These are phyloP conservation scores for Coniochaeta hoffmannii DNA, from an alignment of 2,329 filamentous ascomycete genomes.

Conservation along the genomic window DNA sequence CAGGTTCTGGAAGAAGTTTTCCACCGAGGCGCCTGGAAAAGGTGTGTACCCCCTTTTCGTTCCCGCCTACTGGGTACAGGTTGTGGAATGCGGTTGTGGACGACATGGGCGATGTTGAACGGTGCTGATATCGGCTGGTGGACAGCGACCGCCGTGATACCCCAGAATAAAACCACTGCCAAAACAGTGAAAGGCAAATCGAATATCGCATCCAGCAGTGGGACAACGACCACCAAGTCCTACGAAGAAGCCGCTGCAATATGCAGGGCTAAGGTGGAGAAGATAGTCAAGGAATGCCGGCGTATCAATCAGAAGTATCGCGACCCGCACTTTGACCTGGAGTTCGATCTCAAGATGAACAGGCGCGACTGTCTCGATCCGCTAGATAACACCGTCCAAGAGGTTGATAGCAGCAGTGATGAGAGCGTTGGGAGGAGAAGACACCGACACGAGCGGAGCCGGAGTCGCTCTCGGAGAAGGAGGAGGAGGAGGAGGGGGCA, in stretches of 20 bases:
- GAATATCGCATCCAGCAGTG: slow-evolving; percentile 42
- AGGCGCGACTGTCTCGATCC: slow-evolving; percentile 41
- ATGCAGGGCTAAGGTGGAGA: slow-evolving; percentile 57
- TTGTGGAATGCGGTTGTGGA: no score
- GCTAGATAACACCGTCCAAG: slow-evolving; percentile 25
- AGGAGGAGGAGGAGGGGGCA: slow-evolving; percentile 1
- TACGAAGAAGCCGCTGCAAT: slow-evolving; percentile 66
- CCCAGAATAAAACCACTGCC: slow-evolving; percentile 58
- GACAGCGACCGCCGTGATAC: slow-evolving; percentile 59
- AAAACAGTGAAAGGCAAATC: slow-evolving; percentile 49
- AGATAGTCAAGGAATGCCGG: slow-evolving; percentile 59
- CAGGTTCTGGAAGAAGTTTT: slow-evolving; percentile 68
- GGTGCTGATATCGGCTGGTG: neutral
- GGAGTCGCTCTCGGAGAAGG: neutral
- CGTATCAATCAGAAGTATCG: slow-evolving; percentile 79
- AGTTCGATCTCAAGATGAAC: slow-evolving; percentile 62
- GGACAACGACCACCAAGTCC: slow-evolving; percentile 44
- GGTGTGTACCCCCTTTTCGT: slow-evolving; percentile 27
- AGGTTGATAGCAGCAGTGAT: slow-evolving; percentile 2
- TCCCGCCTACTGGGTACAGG: no score
- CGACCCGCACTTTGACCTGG: slow-evolving; percentile 81
- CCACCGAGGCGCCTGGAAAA: slow-evolving; percentile 63
- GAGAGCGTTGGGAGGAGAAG: neutral
- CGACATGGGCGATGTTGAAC: neutral
- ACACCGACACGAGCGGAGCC: neutral